Conservation (phyloP, 768 basidiomycete species). For the Leccinum boreale region DNA sequence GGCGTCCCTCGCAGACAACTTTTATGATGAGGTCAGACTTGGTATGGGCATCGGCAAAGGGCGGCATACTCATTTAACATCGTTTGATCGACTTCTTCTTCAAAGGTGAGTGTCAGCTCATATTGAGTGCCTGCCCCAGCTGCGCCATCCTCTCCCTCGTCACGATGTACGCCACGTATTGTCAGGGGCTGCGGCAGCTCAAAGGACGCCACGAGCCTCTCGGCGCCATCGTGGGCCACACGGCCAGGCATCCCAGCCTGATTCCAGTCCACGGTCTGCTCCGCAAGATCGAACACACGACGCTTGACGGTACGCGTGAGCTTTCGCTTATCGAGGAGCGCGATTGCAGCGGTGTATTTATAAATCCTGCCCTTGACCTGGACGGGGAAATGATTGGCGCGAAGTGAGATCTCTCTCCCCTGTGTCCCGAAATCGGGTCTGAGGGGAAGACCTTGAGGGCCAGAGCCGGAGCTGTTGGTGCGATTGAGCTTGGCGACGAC, state of each 20-base stretch:
- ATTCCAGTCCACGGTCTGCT: constrained; percentile 36
- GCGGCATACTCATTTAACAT: constrained; percentile 3
- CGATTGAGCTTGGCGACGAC: constrained; percentile 23
- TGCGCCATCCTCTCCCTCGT: constrained; percentile 35
- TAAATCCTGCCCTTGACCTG: constrained; percentile 35
- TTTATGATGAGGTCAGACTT: constrained; percentile 13
- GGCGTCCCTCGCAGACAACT: constrained; percentile 58
- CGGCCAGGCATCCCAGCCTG: constrained; percentile 31
- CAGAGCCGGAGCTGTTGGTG: background rate
- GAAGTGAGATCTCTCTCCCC: constrained; percentile 40
- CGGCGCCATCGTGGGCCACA: constrained; percentile 46
- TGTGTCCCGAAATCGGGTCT: constrained; percentile 44
- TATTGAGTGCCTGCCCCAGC: constrained; percentile 31
- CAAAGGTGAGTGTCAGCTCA: constrained; percentile 38
- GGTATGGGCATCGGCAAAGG: constrained; percentile 20
- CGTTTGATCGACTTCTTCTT: constrained; percentile 34
- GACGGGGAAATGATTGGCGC: constrained; percentile 50
- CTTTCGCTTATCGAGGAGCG: constrained; percentile 17
- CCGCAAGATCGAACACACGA: constrained; percentile 46
- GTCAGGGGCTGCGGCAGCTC: constrained; percentile 39
- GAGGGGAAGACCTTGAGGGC: constrained; percentile 33
- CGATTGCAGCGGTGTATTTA: constrained; percentile 37
- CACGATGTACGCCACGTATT: constrained; percentile 36
- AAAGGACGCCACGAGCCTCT: constrained; percentile 40
- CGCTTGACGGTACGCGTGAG: constrained; percentile 35